A percentile compares a stretch with the other conserved stretches of the same genome.
These are phyloP conservation scores for Nemania serpens DNA, from an alignment of 2,329 filamentous ascomycete species.

Conservation along the genomic window DNA sequence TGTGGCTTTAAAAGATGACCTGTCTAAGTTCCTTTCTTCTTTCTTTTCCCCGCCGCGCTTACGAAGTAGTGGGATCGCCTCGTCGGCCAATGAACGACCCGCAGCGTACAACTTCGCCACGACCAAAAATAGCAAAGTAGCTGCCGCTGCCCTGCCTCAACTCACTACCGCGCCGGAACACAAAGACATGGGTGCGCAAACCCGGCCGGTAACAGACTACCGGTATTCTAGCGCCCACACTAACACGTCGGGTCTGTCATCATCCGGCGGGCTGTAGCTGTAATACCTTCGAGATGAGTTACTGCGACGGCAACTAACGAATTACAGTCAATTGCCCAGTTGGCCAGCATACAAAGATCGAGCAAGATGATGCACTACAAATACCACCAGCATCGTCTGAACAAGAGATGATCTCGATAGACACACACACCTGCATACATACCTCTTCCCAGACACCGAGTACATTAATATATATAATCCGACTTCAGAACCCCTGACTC, in stretches of 20 bases:
- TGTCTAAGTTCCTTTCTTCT: no score
- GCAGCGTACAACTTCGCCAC: not conserved
- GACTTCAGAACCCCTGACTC: not conserved
- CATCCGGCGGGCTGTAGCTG: conserved; percentile 6
- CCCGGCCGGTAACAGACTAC: conserved; percentile 14
- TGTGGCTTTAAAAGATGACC: no score
- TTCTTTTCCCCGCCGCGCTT: no score
- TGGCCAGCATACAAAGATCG: not conserved
- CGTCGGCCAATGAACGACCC: no score
- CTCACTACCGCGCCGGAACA: not conserved
- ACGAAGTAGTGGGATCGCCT: no score
- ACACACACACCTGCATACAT: not conserved
- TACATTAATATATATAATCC: not conserved
- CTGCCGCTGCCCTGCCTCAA: not conserved
- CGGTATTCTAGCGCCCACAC: conserved; percentile 5
- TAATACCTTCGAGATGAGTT: not conserved
- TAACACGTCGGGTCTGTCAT: conserved; percentile 10
- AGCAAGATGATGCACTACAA: conserved; percentile 1
- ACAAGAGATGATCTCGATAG: not conserved
- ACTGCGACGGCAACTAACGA: not conserved
- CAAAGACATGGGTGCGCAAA: not conserved
- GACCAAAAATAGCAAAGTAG: not conserved
- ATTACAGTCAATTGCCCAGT: not conserved
- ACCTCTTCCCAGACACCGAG: not conserved
- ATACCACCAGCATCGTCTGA: not conserved